Base-by-base conservation (phyloP, 2,329 filamentous ascomycete species). In the Bipolaris zeicola region DNA sequence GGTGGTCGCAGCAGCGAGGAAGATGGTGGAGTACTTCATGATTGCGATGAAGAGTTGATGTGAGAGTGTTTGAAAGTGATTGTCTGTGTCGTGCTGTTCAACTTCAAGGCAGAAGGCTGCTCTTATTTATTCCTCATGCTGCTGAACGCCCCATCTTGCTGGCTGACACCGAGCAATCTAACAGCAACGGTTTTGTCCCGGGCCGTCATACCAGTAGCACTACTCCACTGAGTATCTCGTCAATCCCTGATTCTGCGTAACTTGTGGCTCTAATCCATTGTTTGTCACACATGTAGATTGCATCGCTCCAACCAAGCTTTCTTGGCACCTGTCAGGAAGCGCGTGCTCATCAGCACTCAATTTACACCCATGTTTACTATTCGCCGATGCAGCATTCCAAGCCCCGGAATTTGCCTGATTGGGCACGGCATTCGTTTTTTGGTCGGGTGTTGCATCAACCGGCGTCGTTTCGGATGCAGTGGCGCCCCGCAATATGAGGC, bases 1-100 rank as follows among this genome's bases (percentile, higher is more conserved):
- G 36, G 68, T 66, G 5, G 70, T 70, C 49, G 63, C 71, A 11
- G 72, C 60, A 37, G 74, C 73, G 51, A 76, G 67, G 39, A 75
- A 49, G 28, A 73, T 59, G 42, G 72, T 41, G 47, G 65, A 59
- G 44, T 70, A 58, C 68, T 73, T 75, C 73, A 75, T 75, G 6
- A 8, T 34, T 16, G 18, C 1, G 42, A 42, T 7, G 7, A 14
- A 24, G 16, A 14, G n/a, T 36, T 36, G 16, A 34, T 42, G 20
- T 6, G 31, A 37, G 22, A 31, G 10, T 5, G 16, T 10, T 7
- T 42, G 18, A 18, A 24, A 48, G 28, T 34, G 50, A 39, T n/a
- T n/a, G 33, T 14, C 2, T 6, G 34, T 46, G 38, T 37, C 11
- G 49, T 43, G 22, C 43, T 5, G 3, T 18, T 22, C n/a, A 16